phyloP scores from a whole-genome alignment of 2,329 filamentous ascomycete species.

The Trichoderma arundinaceum region DNA sequence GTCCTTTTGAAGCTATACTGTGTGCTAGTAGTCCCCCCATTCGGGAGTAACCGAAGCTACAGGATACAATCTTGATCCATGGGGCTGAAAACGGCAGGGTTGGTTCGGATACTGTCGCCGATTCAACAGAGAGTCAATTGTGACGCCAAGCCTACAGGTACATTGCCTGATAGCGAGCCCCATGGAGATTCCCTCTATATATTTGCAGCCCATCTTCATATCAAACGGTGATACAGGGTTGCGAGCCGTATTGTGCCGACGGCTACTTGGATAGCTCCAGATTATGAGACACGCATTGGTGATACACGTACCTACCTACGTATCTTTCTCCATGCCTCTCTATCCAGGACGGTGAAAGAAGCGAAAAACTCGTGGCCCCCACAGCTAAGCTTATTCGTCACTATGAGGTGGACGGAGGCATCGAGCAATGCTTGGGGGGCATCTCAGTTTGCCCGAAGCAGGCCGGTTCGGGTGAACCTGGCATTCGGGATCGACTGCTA shows the following conservation, averaged over 20 bases:
- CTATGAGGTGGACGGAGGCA: background rate
- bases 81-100: constrained; percentile 6
- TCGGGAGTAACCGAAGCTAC: constrained; percentile 5
- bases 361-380: background rate
- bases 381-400: background rate
- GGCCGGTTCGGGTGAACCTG: constrained; percentile 10
- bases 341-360: background rate
- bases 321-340: background rate
- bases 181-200: background rate
- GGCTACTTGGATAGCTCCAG: background rate
- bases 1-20: background rate
- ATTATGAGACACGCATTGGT: constrained; percentile 11
- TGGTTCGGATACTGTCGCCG: constrained; percentile 5
- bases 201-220: background rate
- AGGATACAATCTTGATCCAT: background rate
- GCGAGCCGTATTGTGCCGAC: background rate
- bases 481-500: constrained; percentile 12
- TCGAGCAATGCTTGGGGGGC: background rate
- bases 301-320: background rate
- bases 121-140: constrained; percentile 2
- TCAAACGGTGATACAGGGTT: background rate
- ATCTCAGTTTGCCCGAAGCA: constrained; percentile 4
- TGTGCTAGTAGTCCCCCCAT: background rate
- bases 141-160: background rate
- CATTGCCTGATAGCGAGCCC: background rate